These are phyloP conservation scores for Heliamphora exappendiculata DNA, from an alignment of 148 eudicot genomes.

Conservation along the genomic window DNA sequence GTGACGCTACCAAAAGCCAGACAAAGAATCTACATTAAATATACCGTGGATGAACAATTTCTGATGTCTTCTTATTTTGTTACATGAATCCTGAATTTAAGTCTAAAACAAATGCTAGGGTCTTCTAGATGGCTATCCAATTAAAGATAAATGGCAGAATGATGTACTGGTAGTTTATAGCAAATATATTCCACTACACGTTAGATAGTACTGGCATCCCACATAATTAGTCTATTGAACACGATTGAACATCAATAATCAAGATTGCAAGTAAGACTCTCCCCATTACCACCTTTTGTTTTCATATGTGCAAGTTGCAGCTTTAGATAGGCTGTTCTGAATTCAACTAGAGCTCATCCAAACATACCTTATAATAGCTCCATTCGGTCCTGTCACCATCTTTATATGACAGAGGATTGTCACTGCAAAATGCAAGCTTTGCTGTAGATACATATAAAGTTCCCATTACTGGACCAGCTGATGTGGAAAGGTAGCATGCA, in stretches of 20 bases:
- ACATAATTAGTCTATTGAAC: neutral
- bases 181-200: too few relatives aligned
- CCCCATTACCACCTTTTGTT: neutral
- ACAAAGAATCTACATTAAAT: too few relatives aligned
- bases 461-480: slow-evolving; percentile 51
- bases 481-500: slow-evolving; percentile 47
- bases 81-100: too few relatives aligned
- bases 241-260: neutral
- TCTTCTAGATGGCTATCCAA: too few relatives aligned
- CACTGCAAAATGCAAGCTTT: slow-evolving; percentile 50
- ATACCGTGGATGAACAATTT: too few relatives aligned
- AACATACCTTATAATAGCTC: slow-evolving; percentile 26
- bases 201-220: neutral
- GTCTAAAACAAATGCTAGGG: too few relatives aligned
- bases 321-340: neutral
- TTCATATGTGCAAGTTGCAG: neutral
- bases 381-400: slow-evolving; percentile 16
- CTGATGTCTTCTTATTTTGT: too few relatives aligned
- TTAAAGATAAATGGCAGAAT: too few relatives aligned
- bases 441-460: slow-evolving; percentile 39
- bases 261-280: neutral
- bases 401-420: slow-evolving; percentile 30
- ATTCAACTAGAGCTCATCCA: neutral
- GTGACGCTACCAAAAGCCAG: too few relatives aligned
- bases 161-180: too few relatives aligned